phyloP scores from a whole-genome alignment of 345 rosid genomes.

The Eucalyptus marginata region DNA sequence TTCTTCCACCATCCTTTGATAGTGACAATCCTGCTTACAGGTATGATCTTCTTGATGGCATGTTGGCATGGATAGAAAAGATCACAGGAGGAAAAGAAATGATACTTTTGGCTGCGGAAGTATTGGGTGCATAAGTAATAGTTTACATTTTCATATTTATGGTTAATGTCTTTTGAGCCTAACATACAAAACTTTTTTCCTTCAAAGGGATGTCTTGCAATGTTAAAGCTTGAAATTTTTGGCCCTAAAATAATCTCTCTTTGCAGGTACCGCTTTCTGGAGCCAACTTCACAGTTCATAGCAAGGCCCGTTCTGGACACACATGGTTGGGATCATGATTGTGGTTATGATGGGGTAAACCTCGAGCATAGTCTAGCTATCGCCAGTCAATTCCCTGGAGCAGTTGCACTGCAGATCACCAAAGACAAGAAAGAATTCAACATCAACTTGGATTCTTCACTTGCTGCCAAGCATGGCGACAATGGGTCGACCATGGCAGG shows the following conservation, averaged over 20 bases:
- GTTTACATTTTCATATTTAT: neutral
- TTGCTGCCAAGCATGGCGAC: constrained; percentile 71
- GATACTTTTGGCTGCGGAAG: neutral
- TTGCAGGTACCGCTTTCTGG: constrained; percentile 64
- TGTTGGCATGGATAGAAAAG: neutral
- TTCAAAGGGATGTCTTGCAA: neutral
- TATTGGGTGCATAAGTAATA: neutral
- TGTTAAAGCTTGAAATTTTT: neutral
- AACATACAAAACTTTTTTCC: neutral
- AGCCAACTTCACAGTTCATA: constrained; percentile 73
- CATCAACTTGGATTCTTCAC: constrained; percentile 86
- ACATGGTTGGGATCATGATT: constrained; percentile 99
- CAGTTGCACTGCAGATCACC: constrained; percentile 73
- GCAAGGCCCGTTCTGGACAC: constrained; percentile 89
- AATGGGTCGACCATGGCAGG: constrained; percentile 89
- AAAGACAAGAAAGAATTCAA: constrained; percentile 96
- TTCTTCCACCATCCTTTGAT: constrained; percentile 82
- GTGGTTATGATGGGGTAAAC: constrained; percentile 93
- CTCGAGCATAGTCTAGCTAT: constrained; percentile 64
- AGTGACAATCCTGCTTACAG: constrained; percentile 77
- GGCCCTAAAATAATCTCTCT: neutral
- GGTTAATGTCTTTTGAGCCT: neutral
- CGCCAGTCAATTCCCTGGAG: constrained; percentile 54
- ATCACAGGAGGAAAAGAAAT: neutral
- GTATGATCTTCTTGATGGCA: neutral